Conservation (phyloP, 2,329 filamentous ascomycete species). For the Aspergillus japonicus region DNA sequence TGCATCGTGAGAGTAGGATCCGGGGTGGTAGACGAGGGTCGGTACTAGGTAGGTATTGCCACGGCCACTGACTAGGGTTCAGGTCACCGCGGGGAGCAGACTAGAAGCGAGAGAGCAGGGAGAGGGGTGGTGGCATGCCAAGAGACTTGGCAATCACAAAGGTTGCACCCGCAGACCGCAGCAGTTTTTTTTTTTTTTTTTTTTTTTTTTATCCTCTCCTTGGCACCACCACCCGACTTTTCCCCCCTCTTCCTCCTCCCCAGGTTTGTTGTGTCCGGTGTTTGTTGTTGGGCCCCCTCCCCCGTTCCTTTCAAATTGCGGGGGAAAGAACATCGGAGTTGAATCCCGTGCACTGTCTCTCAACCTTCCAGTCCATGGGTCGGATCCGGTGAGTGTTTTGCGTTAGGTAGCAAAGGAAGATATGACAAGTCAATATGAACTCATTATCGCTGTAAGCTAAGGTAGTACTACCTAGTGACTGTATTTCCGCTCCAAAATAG, state of each 20-base stretch:
- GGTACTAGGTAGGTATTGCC: not conserved
- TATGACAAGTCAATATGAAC: too few species aligned
- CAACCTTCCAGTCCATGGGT: not conserved
- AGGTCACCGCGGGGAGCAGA: not conserved
- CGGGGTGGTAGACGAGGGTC: too few species aligned
- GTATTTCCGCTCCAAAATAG: not conserved
- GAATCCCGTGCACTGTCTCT: not conserved
- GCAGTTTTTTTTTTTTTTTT: too few species aligned
- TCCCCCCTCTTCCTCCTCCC: not conserved
- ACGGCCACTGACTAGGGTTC: not conserved
- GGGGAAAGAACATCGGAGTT: not conserved
- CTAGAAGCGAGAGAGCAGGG: not conserved
- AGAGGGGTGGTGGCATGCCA: not conserved
- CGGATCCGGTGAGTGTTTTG: not conserved
- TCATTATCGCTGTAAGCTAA: too few species aligned
- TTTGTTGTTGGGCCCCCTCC: too few species aligned
- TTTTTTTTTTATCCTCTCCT: not conserved
- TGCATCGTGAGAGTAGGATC: not conserved
- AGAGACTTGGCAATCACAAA: not conserved
- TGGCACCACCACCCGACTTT: not conserved
- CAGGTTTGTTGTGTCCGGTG: not conserved
- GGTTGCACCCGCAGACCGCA: not conserved
- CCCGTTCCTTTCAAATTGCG: not conserved
- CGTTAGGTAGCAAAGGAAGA: not conserved
- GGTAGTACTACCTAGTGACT: not conserved